Conservation (phyloP, 495 filamentous ascomycete genomes). For the Neurospora intermedia region DNA sequence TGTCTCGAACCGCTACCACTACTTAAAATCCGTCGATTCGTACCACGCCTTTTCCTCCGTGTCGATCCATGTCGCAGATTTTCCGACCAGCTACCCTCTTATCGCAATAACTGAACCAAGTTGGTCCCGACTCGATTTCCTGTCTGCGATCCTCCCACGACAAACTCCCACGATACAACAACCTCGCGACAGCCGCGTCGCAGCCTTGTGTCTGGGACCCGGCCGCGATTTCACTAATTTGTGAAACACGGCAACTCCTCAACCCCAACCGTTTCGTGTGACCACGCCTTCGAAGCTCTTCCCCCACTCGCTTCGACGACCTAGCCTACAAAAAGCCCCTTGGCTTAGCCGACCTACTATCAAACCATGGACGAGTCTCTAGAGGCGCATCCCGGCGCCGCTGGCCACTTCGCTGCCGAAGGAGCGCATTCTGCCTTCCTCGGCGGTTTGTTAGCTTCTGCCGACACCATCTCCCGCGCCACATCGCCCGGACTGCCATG, state of each 20-base stretch:
- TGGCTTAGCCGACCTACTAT: background rate
- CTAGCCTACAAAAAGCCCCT: background rate
- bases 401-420: slow-evolving; percentile 12
- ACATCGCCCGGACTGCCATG: slow-evolving; percentile 35
- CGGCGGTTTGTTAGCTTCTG: slow-evolving; percentile 14
- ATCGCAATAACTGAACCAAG: background rate
- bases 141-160: background rate
- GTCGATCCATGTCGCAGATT: background rate
- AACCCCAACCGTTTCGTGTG: background rate
- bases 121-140: background rate
- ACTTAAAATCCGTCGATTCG: background rate
- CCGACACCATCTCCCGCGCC: slow-evolving; percentile 38
- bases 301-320: background rate
- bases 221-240: background rate
- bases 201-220: background rate
- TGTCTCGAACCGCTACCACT: background rate
- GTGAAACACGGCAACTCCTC: background rate
- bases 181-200: background rate
- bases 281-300: background rate
- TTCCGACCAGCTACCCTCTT: background rate
- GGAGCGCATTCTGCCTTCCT: slow-evolving; percentile 14
- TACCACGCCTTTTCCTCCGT: background rate
- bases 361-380: slow-evolving; percentile 21
- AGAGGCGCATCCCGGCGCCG: slow-evolving; percentile 11
- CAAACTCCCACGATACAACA: background rate